A percentile compares a stretch with the other conserved stretches of the same genome.
Conservation (phyloP, 805 yeast species). For the Sugiyamaella smithiae region DNA sequence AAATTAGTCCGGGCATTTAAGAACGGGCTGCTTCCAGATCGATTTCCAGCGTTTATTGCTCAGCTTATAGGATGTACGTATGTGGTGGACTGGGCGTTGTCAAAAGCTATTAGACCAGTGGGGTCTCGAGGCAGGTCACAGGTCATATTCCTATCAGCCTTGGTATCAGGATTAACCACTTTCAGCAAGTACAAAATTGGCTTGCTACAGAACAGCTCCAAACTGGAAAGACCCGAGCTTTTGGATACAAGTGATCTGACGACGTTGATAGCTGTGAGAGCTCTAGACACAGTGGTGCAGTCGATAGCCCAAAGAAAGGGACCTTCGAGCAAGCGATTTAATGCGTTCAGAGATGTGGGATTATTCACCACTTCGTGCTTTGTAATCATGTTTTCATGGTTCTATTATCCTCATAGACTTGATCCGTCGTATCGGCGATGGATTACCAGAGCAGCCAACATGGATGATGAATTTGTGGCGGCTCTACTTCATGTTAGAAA, state of each 20-base stretch:
- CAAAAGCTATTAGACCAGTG: background rate
- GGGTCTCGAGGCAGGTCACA: background rate
- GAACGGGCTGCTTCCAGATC: conserved; percentile 14
- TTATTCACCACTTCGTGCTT: conserved; percentile 23
- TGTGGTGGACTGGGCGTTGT: conserved; percentile 7
- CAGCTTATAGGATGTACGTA: conserved; percentile 17
- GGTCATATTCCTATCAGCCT: conserved; percentile 12
- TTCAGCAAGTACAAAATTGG: conserved; percentile 15
- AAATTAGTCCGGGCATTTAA: conserved; percentile 13
- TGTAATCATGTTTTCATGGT: conserved; percentile 34
- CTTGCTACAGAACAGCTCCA: conserved; percentile 6
- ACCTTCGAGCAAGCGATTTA: background rate
- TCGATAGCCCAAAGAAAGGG: conserved; percentile 2
- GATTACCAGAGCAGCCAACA: conserved; percentile 50
- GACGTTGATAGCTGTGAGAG: conserved; percentile 18
- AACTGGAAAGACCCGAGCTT: conserved; percentile 1
- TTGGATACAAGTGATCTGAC: conserved; percentile 23
- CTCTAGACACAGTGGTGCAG: conserved; percentile 19
- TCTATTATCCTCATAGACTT: conserved; percentile 37
- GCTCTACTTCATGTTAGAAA: conserved; percentile 36
- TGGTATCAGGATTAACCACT: conserved; percentile 14
- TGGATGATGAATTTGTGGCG: conserved; percentile 42
- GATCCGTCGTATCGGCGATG: conserved; percentile 46
- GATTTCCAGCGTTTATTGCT: conserved; percentile 24
- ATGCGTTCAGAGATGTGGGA: conserved; percentile 14